phyloP scores from a whole-genome alignment of 768 basidiomycete genomes.

The Podaxis sp. region DNA sequence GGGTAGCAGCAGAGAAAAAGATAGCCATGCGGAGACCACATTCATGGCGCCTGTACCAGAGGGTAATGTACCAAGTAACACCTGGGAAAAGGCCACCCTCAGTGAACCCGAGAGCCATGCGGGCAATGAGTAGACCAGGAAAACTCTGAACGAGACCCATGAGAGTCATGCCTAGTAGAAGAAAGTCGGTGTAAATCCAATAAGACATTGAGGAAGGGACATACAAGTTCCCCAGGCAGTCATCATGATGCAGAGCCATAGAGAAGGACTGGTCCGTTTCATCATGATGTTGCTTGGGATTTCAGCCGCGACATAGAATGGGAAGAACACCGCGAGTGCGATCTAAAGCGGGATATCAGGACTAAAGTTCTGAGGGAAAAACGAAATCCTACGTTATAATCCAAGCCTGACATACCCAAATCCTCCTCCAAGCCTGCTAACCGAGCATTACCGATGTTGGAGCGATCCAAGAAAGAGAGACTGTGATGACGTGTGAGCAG shows the following conservation, averaged over 20 bases:
- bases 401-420: slow-evolving; percentile 27
- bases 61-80: slow-evolving; percentile 31
- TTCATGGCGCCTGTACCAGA: slow-evolving; percentile 32
- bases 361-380: neutral
- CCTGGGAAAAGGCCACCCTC: slow-evolving; percentile 34
- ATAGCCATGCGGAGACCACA: slow-evolving; percentile 33
- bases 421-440: slow-evolving; percentile 28
- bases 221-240: slow-evolving; percentile 31
- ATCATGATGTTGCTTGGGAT: slow-evolving; percentile 35
- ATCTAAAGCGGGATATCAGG: slow-evolving; percentile 17
- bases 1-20: slow-evolving; percentile 32
- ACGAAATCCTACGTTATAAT: slow-evolving; percentile 25
- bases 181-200: neutral
- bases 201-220: slow-evolving; percentile 4
- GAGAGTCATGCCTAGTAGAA: slow-evolving; percentile 26
- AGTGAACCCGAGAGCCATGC: slow-evolving; percentile 29
- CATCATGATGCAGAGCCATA: slow-evolving; percentile 34
- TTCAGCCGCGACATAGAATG: slow-evolving; percentile 31
- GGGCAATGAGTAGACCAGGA: slow-evolving; percentile 24
- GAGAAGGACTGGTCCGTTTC: slow-evolving; percentile 33
- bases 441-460: slow-evolving; percentile 33
- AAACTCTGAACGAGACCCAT: slow-evolving; percentile 30
- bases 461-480: slow-evolving; percentile 32
- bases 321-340: slow-evolving; percentile 32
- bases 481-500: slow-evolving; percentile 18